Evolutionary conservation across 169 alveolate species (phyloP).

Genomic region (Plasmodium gallinaceum): DNA sequence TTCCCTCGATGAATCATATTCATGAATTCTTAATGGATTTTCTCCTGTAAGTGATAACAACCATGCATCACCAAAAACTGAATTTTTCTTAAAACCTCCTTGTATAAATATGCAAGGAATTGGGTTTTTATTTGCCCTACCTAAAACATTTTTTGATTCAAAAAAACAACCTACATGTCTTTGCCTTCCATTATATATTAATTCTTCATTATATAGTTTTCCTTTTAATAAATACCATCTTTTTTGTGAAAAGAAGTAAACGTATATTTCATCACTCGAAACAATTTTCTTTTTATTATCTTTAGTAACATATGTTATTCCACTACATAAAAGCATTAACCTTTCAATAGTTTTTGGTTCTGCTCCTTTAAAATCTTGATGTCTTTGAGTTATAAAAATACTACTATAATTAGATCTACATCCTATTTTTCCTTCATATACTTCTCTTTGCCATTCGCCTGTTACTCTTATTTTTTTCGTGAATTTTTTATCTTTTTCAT

Average conservation of each 20-base stretch:
- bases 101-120: conserved; percentile 89
- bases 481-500: conserved; percentile 1
- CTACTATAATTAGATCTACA: conserved; percentile 90
- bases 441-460: conserved; percentile 88
- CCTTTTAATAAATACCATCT: conserved; percentile 86
- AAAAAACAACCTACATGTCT: conserved; percentile 88
- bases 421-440: conserved; percentile 88
- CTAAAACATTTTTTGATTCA: conserved; percentile 84
- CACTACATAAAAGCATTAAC: conserved; percentile 86
- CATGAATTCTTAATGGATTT: conserved; percentile 80
- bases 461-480: conserved; percentile 27
- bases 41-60: conserved; percentile 88
- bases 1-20: conserved; percentile 71
- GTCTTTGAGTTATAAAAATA: conserved; percentile 90
- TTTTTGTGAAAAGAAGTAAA: conserved; percentile 86
- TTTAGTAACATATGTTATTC: conserved; percentile 81
- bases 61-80: conserved; percentile 87
- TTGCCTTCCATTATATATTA: conserved; percentile 83
- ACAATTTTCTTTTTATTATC: conserved; percentile 73
- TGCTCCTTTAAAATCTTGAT: conserved; percentile 86
- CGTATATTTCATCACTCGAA: conserved; percentile 85
- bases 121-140: conserved; percentile 84
- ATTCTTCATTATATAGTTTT: conserved; percentile 83
- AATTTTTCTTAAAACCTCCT: conserved; percentile 87
- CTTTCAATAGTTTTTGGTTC: conserved; percentile 88